A percentile compares a stretch with the other conserved stretches of the same genome.
phyloP scores from a whole-genome alignment of 2,329 filamentous ascomycete species.

The Diaporthe velutina region DNA sequence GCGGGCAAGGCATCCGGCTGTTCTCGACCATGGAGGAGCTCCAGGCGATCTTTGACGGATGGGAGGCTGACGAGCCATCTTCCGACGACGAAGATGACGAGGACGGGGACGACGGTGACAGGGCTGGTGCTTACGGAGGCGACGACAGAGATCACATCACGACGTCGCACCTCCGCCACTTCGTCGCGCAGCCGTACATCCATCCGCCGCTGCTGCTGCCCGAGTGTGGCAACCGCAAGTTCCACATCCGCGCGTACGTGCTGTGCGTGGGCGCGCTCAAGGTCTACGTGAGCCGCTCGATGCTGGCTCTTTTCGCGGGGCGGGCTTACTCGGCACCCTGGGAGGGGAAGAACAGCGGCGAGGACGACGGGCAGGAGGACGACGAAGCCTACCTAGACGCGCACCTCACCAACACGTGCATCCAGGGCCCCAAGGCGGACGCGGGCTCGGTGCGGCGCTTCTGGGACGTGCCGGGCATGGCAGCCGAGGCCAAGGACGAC shows the following conservation, averaged over 20 bases:
- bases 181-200: slow-evolving; percentile 96
- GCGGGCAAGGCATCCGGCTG: slow-evolving; percentile 91
- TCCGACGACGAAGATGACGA: slow-evolving; percentile 69
- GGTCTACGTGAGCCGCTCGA: slow-evolving; percentile 88
- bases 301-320: slow-evolving; percentile 93
- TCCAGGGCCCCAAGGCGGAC: slow-evolving; percentile 71
- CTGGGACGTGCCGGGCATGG: slow-evolving; percentile 69
- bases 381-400: slow-evolving; percentile 69
- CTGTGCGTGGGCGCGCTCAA: slow-evolving; percentile 82
- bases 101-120: slow-evolving; percentile 50
- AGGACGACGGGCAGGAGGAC: slow-evolving; percentile 45
- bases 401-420: slow-evolving; percentile 95
- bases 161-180: slow-evolving; percentile 93
- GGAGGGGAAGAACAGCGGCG: slow-evolving; percentile 38
- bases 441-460: slow-evolving; percentile 78
- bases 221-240: slow-evolving; percentile 79
- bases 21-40: slow-evolving; percentile 89
- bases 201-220: slow-evolving; percentile 84
- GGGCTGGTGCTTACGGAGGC: slow-evolving; percentile 47
- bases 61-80: slow-evolving; percentile 81
- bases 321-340: slow-evolving; percentile 78
- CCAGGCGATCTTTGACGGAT: slow-evolving; percentile 89
- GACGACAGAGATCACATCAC: slow-evolving; percentile 71
- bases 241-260: slow-evolving; percentile 94
- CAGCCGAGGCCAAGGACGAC: slow-evolving; percentile 56